Evolutionary conservation across 2,329 filamentous ascomycete species (phyloP).

Genomic region (Trichoderma arundinaceum): DNA sequence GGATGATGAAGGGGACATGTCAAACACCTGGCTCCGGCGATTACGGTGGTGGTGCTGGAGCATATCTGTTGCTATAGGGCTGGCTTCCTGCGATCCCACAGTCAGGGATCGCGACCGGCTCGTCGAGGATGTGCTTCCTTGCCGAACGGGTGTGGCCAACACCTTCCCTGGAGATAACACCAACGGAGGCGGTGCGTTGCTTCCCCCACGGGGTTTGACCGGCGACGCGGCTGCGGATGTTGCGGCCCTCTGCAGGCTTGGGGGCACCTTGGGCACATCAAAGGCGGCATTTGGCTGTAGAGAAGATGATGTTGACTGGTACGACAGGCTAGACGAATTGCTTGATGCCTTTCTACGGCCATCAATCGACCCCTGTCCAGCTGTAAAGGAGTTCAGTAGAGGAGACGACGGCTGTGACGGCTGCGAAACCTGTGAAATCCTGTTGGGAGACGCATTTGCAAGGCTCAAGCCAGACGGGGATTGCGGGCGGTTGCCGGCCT

Average conservation of each 20-base stretch:
- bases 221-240: slow-evolving; percentile 62
- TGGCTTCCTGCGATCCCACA: slow-evolving; percentile 91
- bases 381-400: slow-evolving; percentile 94
- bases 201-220: slow-evolving; percentile 57
- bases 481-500: slow-evolving; percentile 76
- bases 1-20: slow-evolving; percentile 95
- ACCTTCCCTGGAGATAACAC: slow-evolving; percentile 68
- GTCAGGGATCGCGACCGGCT: slow-evolving; percentile 85
- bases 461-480: slow-evolving; percentile 85
- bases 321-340: slow-evolving; percentile 81
- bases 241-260: slow-evolving; percentile 65
- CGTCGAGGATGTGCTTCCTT: slow-evolving; percentile 65
- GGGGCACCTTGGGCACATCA: slow-evolving; percentile 70
- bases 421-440: slow-evolving; percentile 68
- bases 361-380: slow-evolving; percentile 77
- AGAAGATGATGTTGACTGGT: slow-evolving; percentile 68
- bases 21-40: slow-evolving; percentile 90
- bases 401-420: slow-evolving; percentile 70
- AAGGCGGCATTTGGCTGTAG: slow-evolving; percentile 72
- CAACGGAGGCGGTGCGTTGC: slow-evolving; percentile 53
- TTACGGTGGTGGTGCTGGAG: slow-evolving; percentile 78
- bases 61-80: slow-evolving; percentile 71
- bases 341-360: slow-evolving; percentile 87
- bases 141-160: slow-evolving; percentile 61
- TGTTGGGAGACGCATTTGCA: slow-evolving; percentile 83